Percentiles rank a stretch among this genome's conserved stretches.
These are phyloP conservation scores for Micractinium sp. DNA, from an alignment of 139 green algal genomes.

Conservation along the genomic window DNA sequence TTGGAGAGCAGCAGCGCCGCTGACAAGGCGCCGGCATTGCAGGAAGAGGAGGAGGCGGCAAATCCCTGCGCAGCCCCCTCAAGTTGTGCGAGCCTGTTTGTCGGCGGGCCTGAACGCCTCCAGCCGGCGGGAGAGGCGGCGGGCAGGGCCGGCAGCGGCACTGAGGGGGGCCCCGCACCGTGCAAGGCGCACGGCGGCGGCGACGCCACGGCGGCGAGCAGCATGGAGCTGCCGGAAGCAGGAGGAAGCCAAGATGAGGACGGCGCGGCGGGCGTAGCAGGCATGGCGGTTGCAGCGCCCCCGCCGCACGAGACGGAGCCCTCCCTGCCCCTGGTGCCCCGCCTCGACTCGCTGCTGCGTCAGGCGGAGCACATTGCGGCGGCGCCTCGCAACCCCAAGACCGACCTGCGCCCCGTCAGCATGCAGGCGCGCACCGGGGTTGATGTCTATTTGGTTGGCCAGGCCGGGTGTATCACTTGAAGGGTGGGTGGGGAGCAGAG, in stretches of 20 bases:
- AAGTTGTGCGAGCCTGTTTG: no score
- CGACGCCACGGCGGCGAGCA: not conserved
- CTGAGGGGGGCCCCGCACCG: not conserved
- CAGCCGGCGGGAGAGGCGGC: not conserved
- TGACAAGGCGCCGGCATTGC: not conserved
- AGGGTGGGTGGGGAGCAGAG: no score
- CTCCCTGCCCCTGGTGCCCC: conserved; percentile 13
- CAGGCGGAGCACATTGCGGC: conserved; percentile 17
- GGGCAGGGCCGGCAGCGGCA: not conserved
- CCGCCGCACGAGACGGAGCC: not conserved
- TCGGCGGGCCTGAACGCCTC: no score
- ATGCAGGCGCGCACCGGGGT: no score
- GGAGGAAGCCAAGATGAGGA: not conserved
- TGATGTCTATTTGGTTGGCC: not conserved
- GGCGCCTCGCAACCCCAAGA: not conserved
- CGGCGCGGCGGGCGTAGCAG: not conserved
- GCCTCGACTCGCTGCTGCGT: conserved; percentile 31
- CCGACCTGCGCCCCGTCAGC: conserved; percentile 24
- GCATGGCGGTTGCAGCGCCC: not conserved
- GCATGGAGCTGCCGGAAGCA: not conserved
- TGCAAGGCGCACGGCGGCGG: not conserved
- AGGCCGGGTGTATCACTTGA: not conserved
- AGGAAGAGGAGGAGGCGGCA: not conserved
- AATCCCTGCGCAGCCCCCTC: no score
- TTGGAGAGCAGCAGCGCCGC: conserved; percentile 27